Percentiles rank a stretch among this genome's conserved stretches.
Evolutionary conservation across 2,329 filamentous ascomycete species (phyloP).

Genomic region (Ampelomyces quisqualis): DNA sequence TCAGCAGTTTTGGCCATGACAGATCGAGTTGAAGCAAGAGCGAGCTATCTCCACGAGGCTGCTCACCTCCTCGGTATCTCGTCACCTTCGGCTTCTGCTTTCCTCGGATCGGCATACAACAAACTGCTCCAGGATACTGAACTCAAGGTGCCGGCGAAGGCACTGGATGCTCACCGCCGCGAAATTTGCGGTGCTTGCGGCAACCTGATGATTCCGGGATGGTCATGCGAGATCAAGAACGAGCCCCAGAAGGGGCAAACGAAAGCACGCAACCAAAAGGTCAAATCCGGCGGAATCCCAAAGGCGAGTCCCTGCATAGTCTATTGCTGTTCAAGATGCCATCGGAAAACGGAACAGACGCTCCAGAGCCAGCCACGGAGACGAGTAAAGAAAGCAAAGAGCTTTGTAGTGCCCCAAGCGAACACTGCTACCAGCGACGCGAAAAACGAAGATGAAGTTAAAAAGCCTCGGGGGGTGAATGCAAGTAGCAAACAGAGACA

Average conservation of each 20-base stretch:
- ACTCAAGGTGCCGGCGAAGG: constrained; percentile 27
- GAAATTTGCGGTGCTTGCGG: constrained; percentile 44
- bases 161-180: constrained; percentile 32
- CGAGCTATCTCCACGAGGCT: constrained; percentile 39
- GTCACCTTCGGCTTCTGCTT: constrained; percentile 39
- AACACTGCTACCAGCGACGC: neutral
- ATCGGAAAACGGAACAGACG: constrained; percentile 32
- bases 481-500: constrained; percentile 57
- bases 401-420: neutral
- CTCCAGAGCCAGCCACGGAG: constrained; percentile 22
- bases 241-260: constrained; percentile 1
- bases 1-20: constrained; percentile 20
- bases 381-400: constrained; percentile 17
- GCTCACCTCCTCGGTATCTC: constrained; percentile 33
- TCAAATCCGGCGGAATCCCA: constrained; percentile 3
- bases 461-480: constrained; percentile 42
- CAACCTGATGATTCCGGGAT: constrained; percentile 40
- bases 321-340: constrained; percentile 36
- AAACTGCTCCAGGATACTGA: constrained; percentile 33
- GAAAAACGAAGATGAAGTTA: constrained; percentile 14
- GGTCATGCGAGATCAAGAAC: constrained; percentile 31
- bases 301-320: constrained; percentile 30
- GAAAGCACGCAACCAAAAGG: constrained; percentile 4
- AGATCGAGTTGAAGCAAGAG: constrained; percentile 22
- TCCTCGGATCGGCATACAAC: constrained; percentile 32